Percentiles rank a stretch among this genome's conserved stretches.
phyloP scores from a whole-genome alignment of 2,329 filamentous ascomycete species.

The Endocalyx cinctus region DNA sequence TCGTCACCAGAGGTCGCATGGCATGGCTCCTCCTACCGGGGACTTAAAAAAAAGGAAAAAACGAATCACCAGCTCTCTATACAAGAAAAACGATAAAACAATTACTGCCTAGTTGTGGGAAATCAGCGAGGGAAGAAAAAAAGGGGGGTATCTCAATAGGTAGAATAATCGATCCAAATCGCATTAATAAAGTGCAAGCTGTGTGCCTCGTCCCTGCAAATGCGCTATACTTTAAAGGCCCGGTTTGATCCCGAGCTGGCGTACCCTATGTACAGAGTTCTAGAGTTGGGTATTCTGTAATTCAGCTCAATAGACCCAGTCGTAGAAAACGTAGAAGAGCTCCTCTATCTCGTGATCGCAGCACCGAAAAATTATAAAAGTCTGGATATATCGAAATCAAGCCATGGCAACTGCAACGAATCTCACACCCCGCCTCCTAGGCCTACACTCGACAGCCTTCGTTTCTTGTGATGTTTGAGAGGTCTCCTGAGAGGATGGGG shows the following conservation, averaged over 20 bases:
- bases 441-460: constrained; percentile 24
- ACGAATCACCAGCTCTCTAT: too few species aligned
- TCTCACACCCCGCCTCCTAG: constrained; percentile 14
- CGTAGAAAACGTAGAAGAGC: constrained; percentile 15
- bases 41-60: too few species aligned
- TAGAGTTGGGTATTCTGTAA: constrained; percentile 11
- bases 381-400: constrained; percentile 15
- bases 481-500: constrained; percentile 9
- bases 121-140: too few species aligned
- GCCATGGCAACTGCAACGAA: constrained; percentile 15
- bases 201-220: constrained; percentile 11
- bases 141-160: neutral
- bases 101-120: too few species aligned
- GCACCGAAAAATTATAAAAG: constrained; percentile 3
- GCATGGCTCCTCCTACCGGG: too few species aligned
- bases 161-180: constrained; percentile 12
- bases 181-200: constrained; percentile 20
- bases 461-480: constrained; percentile 28
- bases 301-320: too few species aligned
- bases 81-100: too few species aligned
- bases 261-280: constrained; percentile 12
- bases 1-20: too few species aligned
- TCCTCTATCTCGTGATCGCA: constrained; percentile 17
- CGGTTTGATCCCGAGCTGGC: constrained; percentile 9
- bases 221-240: constrained; percentile 12